Percentiles rank a stretch among this genome's conserved stretches.
These are phyloP conservation scores for Sporobolomyces roseus DNA, from an alignment of 768 basidiomycete species.

Conservation along the genomic window DNA sequence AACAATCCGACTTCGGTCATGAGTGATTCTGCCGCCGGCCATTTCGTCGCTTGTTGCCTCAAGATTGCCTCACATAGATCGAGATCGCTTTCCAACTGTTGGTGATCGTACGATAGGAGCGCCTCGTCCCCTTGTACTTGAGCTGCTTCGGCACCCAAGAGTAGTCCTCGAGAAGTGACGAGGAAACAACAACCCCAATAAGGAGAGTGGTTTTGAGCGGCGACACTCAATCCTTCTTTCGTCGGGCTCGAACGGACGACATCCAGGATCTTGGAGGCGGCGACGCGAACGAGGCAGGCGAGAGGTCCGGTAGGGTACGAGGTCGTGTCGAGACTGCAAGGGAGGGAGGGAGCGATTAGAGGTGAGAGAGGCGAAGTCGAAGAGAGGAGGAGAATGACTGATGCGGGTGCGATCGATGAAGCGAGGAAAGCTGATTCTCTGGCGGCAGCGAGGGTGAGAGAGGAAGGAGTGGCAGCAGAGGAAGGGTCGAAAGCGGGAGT, in stretches of 20 bases:
- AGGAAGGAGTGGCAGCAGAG: conserved; percentile 25
- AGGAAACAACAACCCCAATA: conserved; percentile 30
- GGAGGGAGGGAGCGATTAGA: conserved; percentile 9
- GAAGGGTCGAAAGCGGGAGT: conserved; percentile 58
- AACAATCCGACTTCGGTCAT: conserved; percentile 15
- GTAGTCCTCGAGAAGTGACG: conserved; percentile 12
- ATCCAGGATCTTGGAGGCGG: conserved; percentile 10
- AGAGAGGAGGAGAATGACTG: conserved; percentile 18
- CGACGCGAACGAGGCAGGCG: conserved; percentile 1
- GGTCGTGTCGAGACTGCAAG: conserved; percentile 28
- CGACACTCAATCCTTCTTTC: neutral
- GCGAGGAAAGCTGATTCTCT: conserved; percentile 13
- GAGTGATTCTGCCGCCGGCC: conserved; percentile 6
- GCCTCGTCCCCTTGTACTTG: neutral
- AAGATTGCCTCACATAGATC: conserved; percentile 20
- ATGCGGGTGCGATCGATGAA: conserved; percentile 11
- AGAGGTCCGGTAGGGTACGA: neutral
- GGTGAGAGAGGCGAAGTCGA: conserved; percentile 14
- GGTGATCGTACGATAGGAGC: neutral
- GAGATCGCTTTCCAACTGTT: neutral
- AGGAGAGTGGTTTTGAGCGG: neutral
- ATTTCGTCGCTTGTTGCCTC: conserved; percentile 5
- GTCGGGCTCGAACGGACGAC: conserved; percentile 8
- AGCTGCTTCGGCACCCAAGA: conserved; percentile 8
- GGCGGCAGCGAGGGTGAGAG: neutral